Percentiles rank a stretch among this genome's conserved stretches.
These are phyloP conservation scores for Rhizophora apiculata DNA, from an alignment of 345 rosid species.

Conservation along the genomic window DNA sequence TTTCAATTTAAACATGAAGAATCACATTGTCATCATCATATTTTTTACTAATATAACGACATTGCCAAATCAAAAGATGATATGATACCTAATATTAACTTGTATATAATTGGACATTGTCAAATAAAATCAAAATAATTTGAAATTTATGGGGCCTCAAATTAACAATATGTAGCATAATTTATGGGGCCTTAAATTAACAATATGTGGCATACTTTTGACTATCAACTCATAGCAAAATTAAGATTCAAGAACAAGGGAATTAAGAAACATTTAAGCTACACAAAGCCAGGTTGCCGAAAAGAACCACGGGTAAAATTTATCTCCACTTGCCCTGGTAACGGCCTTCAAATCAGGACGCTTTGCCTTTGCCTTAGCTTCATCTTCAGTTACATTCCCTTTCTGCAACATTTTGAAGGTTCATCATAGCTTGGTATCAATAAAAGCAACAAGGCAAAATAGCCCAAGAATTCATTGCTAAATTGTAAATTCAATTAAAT, in stretches of 20 bases:
- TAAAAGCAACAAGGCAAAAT: too few relatives aligned
- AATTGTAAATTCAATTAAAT: neutral
- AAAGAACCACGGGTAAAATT: slow-evolving; percentile 1
- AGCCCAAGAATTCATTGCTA: too few relatives aligned
- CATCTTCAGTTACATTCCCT: slow-evolving; percentile 26
- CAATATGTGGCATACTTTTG: too few relatives aligned
- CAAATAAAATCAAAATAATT: too few relatives aligned
- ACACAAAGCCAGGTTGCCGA: neutral
- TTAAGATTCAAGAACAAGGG: neutral
- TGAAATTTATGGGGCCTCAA: too few relatives aligned
- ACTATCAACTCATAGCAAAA: too few relatives aligned
- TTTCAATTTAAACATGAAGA: neutral
- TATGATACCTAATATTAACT: too few relatives aligned
- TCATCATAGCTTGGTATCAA: neutral
- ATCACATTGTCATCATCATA: neutral
- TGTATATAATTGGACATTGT: too few relatives aligned
- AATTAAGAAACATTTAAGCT: neutral
- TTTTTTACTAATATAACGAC: neutral
- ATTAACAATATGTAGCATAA: too few relatives aligned
- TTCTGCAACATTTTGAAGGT: slow-evolving; percentile 33
- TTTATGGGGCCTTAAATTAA: too few relatives aligned
- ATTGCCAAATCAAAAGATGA: too few relatives aligned
- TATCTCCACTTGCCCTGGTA: slow-evolving; percentile 57
- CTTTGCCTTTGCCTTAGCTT: slow-evolving; percentile 29
- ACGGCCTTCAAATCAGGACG: slow-evolving; percentile 86